Base-by-base conservation (phyloP, 495 filamentous ascomycete genomes). In the Astrothelium macrocarpum region DNA sequence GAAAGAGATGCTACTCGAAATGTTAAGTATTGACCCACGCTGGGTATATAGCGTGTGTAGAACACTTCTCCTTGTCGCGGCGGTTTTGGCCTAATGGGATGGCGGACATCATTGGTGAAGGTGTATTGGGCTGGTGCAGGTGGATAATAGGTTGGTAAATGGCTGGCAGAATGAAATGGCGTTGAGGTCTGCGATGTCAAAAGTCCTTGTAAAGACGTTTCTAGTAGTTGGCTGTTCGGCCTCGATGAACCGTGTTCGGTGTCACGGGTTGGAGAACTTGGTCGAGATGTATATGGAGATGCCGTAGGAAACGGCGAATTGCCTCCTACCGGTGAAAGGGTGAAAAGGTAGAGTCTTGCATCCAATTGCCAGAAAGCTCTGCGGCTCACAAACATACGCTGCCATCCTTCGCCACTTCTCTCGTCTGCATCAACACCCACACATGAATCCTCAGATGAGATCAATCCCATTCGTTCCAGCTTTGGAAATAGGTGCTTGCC, bases 321-420 rank as follows among this genome's bases (percentile, higher is more conserved):
- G 59, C 72, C 34, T 42, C 61, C 67, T 69, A 77, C 74, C 3
- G 91, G 90, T n/a, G 85, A 82, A 32, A 91, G 78, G 0, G 89
- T 89, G 74, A 95, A 95, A 25, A 97, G 84, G 74, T 95, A 96
- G 28, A 95, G 80, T 9, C 90, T 83, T 1, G 89, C 84, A 64
- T 94, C 90, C 10, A 95, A 77, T 73, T 97, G 94, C 94, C 94
- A 98, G 77, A 97, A 97, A 68, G 84, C 82, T 18, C 82, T 80
- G 42, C 85, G 85, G 65, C 85, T 87, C 53, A 89, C 84, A 67
- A 94, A 95, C 90, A 95, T 93, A 43, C 84, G 77, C 25, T 77
- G 79, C 90, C 90, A 96, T 59, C 80, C 81, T 53, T 84, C 83
- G 7, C 82, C 82, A 59, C 76, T 78, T 59, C 78, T 73, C 42